Evolutionary conservation across 805 yeast species (phyloP), one percentile per base, ranked within the genome.

Genomic region (Candida insectalens): DNA sequence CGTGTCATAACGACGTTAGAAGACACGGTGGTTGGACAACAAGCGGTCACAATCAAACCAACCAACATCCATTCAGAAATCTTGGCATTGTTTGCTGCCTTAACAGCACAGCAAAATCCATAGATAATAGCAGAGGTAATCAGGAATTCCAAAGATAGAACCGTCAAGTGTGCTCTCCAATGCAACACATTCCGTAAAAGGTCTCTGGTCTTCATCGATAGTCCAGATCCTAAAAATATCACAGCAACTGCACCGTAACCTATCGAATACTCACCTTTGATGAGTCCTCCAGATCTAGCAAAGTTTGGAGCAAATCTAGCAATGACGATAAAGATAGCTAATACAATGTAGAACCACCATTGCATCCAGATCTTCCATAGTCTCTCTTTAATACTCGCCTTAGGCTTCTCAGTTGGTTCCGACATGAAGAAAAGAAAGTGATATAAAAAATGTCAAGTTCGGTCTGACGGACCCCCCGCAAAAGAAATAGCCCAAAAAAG

Each of bases 1-100:
- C 76, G 69, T 5, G 96, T 87, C 95, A 87, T 87, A 19, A 87
- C 88, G 19, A 87, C 95, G 51, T 87, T 87, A 2, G 95, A 84
- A 0, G 88, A 74, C 14, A 87, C 94, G 0, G 96, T 87, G 6
- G 96, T 87, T 19, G 96, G 96, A 53, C 94, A 83, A 9, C 89
- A 71, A 20, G 83, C 83, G 2, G 95, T 82, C 30, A 84, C 80
- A 14, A 87, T 71, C 38, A 87, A 56, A 1, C 96, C 96, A 10
- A 81, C 81, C 16, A 87, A 60, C 44, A 84, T 69, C 84, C 92
- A 84, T 22, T 71, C 66, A 44, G 77, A 78, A 25, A 85, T 82
- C n/a, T 60, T 51, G 1, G 60, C 53, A 48, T 82, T 67, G 39
- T 69, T 39, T 0, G 92, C 73, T 3, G 62, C 62, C 41, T 68